Percentiles rank a stretch among this genome's conserved stretches.
These are phyloP conservation scores for Nidularia sp. DNA, from an alignment of 768 basidiomycete genomes.

Conservation along the genomic window DNA sequence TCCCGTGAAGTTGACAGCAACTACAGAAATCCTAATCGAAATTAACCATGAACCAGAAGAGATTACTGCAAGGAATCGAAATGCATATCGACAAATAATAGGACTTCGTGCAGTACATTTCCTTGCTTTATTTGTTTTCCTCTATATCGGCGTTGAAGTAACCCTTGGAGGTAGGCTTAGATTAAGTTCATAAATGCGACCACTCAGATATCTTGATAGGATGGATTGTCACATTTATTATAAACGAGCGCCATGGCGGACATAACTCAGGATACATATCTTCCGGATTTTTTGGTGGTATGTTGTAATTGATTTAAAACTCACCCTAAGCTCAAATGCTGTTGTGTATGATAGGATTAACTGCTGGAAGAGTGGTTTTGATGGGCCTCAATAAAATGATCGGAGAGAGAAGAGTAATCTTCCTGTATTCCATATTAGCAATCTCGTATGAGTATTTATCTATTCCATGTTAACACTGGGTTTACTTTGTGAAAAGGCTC, in stretches of 20 bases:
- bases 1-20: too few species aligned
- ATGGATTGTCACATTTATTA: conserved; percentile 53
- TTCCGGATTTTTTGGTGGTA: conserved; percentile 15
- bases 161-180: conserved; percentile 37
- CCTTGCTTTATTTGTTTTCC: conserved; percentile 37
- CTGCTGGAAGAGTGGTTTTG: conserved; percentile 47
- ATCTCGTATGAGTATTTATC: too few species aligned
- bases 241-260: conserved; percentile 40
- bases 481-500: too few species aligned
- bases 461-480: too few species aligned
- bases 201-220: conserved; percentile 18
- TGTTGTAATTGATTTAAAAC: conserved; percentile 1
- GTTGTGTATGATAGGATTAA: conserved; percentile 28
- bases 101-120: conserved; percentile 35
- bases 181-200: neutral
- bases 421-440: too few species aligned
- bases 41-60: conserved; percentile 6
- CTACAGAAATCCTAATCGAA: conserved; percentile 12
- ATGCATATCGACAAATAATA: conserved; percentile 42
- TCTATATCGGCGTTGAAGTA: conserved; percentile 52
- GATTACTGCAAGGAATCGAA: neutral
- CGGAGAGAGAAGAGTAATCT: too few species aligned
- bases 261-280: conserved; percentile 37
- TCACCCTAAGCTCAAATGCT: neutral
- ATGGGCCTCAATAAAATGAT: conserved; percentile 44